phyloP scores from a whole-genome alignment of 345 rosid species.

The Gossypium turneri region DNA sequence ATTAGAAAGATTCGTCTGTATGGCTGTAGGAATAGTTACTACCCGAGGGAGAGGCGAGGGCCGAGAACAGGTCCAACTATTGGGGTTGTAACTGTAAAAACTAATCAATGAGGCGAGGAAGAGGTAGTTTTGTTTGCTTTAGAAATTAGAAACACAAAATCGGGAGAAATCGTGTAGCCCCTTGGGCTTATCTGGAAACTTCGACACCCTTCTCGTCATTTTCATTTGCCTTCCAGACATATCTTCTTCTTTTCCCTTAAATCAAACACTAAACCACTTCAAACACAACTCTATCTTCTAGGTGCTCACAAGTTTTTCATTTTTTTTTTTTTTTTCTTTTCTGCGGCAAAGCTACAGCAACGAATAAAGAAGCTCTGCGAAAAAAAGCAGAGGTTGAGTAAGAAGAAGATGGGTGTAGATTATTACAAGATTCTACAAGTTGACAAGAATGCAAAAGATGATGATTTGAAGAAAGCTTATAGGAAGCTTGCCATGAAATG shows the following conservation, averaged over 20 bases:
- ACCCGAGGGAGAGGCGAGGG: neutral
- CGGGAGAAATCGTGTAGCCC: neutral
- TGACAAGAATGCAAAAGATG: constrained; percentile 62
- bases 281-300: neutral
- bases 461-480: constrained; percentile 79
- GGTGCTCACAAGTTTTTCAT: neutral
- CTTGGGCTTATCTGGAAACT: neutral
- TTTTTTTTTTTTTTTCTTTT: neutral
- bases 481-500: constrained; percentile 89
- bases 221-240: neutral
- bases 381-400: neutral
- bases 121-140: neutral
- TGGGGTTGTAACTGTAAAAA: neutral
- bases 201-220: constrained; percentile 6
- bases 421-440: constrained; percentile 61
- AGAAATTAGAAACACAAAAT: neutral
- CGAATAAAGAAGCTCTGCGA: neutral
- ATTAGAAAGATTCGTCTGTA: neutral
- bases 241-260: neutral
- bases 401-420: constrained; percentile 44
- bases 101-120: neutral
- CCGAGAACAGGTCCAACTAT: neutral
- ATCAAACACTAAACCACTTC: neutral
- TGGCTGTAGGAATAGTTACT: neutral
- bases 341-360: neutral